Evolutionary conservation across 1,139 yeast species (phyloP).

Genomic region (Spencermartinsiella ligniputridi): DNA sequence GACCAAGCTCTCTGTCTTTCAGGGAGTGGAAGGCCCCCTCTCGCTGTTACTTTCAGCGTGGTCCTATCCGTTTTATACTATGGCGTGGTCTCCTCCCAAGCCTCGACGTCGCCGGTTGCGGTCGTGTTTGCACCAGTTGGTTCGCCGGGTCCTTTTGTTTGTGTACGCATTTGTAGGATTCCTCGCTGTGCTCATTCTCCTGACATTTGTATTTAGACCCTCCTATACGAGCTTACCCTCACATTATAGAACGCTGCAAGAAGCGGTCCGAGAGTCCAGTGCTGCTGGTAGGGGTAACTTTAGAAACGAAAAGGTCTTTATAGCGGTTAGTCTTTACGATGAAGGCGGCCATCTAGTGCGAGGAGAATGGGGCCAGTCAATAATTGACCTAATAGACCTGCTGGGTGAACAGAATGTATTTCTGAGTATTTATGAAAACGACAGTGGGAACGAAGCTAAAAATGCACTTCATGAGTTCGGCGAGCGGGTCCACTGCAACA

Average conservation of each 20-base stretch:
- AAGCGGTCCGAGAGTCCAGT: not conserved
- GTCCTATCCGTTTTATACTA: not conserved
- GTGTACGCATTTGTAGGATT: not conserved
- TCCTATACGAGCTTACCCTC: not conserved
- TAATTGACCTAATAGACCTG: conserved; percentile 13
- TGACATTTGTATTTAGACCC: not conserved
- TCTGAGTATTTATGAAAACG: conserved; percentile 17
- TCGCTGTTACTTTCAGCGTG: not conserved
- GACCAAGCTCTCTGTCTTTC: not conserved
- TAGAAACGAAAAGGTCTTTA: conserved; percentile 13
- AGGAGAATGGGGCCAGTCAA: conserved; percentile 17
- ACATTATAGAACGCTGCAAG: not conserved
- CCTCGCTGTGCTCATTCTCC: not conserved
- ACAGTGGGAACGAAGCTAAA: conserved; percentile 13
- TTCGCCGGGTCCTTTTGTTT: not conserved
- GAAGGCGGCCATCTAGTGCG: conserved; percentile 10
- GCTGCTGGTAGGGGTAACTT: not conserved
- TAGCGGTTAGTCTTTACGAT: conserved; percentile 15
- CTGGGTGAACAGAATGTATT: conserved; percentile 15
- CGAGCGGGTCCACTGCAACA: conserved; percentile 10
- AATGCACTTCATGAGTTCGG: conserved; percentile 11
- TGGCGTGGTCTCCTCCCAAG: not conserved
- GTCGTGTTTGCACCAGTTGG: not conserved
- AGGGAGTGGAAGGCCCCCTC: not conserved
- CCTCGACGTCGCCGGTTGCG: not conserved